Conservation (phyloP, 345 rosid species). For the Cardamine resedifolia region DNA sequence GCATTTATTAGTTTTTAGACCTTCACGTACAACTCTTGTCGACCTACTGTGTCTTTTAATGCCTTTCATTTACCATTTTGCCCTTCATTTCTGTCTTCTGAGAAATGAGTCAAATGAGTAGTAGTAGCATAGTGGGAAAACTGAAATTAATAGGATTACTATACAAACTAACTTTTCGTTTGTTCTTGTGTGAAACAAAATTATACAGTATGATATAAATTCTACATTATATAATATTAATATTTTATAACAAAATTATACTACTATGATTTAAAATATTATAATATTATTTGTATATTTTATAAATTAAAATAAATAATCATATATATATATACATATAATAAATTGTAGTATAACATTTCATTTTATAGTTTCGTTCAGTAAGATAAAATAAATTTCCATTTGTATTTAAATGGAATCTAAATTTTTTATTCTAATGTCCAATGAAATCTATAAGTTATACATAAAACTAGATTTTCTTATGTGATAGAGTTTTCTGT, state of each 20-base stretch:
- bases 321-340: not conserved
- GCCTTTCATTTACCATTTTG: conserved; percentile 11
- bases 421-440: not conserved
- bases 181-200: not conserved
- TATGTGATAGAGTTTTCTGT: not conserved
- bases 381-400: not conserved
- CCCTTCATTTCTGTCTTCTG: conserved; percentile 5
- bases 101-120: not conserved
- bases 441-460: not conserved
- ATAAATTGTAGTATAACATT: not conserved
- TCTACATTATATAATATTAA: not conserved
- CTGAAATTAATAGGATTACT: too few species aligned
- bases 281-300: not conserved
- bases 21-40: conserved; percentile 43
- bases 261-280: too few species aligned
- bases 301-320: not conserved
- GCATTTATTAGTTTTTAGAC: conserved; percentile 50
- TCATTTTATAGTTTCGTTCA: not conserved
- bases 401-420: not conserved
- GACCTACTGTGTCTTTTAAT: conserved; percentile 20
- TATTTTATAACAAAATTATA: too few species aligned
- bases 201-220: not conserved
- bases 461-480: not conserved
- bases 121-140: not conserved
- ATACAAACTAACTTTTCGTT: not conserved